A percentile compares a stretch with the other conserved stretches of the same genome.
Evolutionary conservation across 2,329 filamentous ascomycete species (phyloP).

Genomic region (Colletotrichum tabaci): DNA sequence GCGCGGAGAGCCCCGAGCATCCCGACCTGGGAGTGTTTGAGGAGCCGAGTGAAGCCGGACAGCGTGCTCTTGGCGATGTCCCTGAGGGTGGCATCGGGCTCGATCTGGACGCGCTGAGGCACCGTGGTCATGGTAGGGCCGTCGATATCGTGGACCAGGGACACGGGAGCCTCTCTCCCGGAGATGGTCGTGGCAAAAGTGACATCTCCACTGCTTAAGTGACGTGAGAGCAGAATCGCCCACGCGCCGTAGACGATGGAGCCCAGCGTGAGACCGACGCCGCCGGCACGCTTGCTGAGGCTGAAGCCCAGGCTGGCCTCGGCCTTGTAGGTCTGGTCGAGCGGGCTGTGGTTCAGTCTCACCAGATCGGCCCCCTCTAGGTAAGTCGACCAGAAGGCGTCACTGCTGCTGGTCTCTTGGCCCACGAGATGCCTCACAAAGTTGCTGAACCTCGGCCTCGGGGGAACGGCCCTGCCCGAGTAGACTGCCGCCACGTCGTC

Average conservation of each 20-base stretch:
- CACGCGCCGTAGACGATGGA: slow-evolving; percentile 41
- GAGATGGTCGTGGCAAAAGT: slow-evolving; percentile 58
- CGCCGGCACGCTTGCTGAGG: slow-evolving; percentile 10
- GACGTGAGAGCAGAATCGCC: slow-evolving; percentile 42
- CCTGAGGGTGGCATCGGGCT: slow-evolving; percentile 45
- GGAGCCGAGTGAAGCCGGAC: slow-evolving; percentile 39
- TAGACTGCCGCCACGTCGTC: slow-evolving; percentile 44
- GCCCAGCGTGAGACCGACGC: slow-evolving; percentile 11
- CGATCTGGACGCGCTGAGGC: slow-evolving; percentile 46
- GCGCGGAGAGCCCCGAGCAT: slow-evolving; percentile 42
- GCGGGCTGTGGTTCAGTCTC: slow-evolving; percentile 3
- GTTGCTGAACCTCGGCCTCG: slow-evolving; percentile 22
- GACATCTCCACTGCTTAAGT: slow-evolving; percentile 52
- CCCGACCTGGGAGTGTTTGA: slow-evolving; percentile 47
- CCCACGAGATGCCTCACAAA: slow-evolving; percentile 18
- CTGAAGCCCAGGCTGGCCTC: background rate
- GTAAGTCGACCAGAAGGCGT: slow-evolving; percentile 7
- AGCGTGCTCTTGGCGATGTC: slow-evolving; percentile 39
- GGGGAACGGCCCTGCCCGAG: background rate
- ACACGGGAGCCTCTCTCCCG: slow-evolving; percentile 60
- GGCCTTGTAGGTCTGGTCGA: background rate
- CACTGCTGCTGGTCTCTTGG: background rate
- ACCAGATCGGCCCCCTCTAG: background rate
- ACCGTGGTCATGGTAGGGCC: slow-evolving; percentile 58
- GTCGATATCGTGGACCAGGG: slow-evolving; percentile 61